A percentile compares a stretch with the other conserved stretches of the same genome.
Evolutionary conservation across 2,329 filamentous ascomycete genomes (phyloP).

Genomic region (Alternaria viburni): DNA sequence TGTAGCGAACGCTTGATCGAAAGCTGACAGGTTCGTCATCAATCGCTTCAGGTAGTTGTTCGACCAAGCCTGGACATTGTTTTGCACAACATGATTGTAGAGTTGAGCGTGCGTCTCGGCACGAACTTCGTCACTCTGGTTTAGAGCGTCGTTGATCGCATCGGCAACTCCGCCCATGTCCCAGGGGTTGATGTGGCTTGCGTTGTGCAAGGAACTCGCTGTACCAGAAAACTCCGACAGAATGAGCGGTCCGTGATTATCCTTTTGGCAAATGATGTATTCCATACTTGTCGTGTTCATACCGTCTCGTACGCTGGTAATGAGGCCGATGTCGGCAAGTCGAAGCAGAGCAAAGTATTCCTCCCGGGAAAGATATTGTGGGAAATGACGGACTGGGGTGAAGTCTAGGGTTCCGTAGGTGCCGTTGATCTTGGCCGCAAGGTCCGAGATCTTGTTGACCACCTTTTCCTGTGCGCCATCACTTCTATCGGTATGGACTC

Average conservation of each 20-base stretch:
- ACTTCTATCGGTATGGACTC: constrained; percentile 72
- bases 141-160: constrained; percentile 81
- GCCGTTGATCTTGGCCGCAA: constrained; percentile 91
- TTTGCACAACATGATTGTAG: constrained; percentile 82
- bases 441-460: constrained; percentile 85
- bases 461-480: constrained; percentile 81
- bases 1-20: constrained; percentile 76
- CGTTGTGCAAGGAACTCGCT: constrained; percentile 80
- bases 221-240: constrained; percentile 97
- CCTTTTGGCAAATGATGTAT: constrained; percentile 90
- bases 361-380: constrained; percentile 85
- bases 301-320: constrained; percentile 93
- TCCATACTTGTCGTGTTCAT: constrained; percentile 98
- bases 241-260: constrained; percentile 85
- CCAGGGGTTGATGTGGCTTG: constrained; percentile 97
- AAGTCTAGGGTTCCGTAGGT: constrained; percentile 86
- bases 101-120: constrained; percentile 73
- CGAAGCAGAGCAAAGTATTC: constrained; percentile 96
- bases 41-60: constrained; percentile 78
- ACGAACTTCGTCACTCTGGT: constrained; percentile 72
- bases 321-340: constrained; percentile 87
- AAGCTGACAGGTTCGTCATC: constrained; percentile 78
- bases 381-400: constrained; percentile 91
- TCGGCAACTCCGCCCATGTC: constrained; percentile 83
- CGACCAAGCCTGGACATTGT: constrained; percentile 88